Evolutionary conservation across 2,329 filamentous ascomycete species (phyloP).

Genomic region (Aspergillus alliaceus): DNA sequence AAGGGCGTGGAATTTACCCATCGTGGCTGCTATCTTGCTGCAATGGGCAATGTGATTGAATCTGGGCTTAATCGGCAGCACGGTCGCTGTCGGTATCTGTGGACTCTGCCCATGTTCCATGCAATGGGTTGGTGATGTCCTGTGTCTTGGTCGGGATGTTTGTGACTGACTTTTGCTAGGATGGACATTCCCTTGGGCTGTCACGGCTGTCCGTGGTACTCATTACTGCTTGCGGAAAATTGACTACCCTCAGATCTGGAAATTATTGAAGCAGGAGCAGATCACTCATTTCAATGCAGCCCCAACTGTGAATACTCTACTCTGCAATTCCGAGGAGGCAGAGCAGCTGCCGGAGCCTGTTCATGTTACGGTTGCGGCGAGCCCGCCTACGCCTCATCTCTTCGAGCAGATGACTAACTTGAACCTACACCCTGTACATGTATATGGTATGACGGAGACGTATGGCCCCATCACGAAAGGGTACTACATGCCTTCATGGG

Average conservation of each 20-base stretch:
- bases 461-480: constrained; percentile 96
- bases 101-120: constrained; percentile 88
- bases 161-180: constrained; percentile 41
- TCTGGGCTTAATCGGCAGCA: constrained; percentile 73
- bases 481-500: constrained; percentile 84
- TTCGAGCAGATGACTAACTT: constrained; percentile 89
- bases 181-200: constrained; percentile 89
- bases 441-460: constrained; percentile 85
- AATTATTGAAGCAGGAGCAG: constrained; percentile 76
- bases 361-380: constrained; percentile 87
- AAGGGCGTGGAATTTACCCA: constrained; percentile 95
- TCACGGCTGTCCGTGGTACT: constrained; percentile 91
- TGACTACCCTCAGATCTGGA: constrained; percentile 92
- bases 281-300: constrained; percentile 96
- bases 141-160: background rate
- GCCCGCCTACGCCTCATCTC: constrained; percentile 82
- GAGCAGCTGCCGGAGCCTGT: constrained; percentile 68
- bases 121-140: constrained; percentile 49
- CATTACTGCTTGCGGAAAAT: constrained; percentile 94
- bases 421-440: constrained; percentile 88
- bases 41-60: constrained; percentile 84
- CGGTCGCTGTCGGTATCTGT: constrained; percentile 77
- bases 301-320: constrained; percentile 91
- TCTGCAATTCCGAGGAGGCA: constrained; percentile 79
- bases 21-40: constrained; percentile 79